Conservation (phyloP, 1,284 basidiomycete species). For the Apiotrichum laibachii region DNA sequence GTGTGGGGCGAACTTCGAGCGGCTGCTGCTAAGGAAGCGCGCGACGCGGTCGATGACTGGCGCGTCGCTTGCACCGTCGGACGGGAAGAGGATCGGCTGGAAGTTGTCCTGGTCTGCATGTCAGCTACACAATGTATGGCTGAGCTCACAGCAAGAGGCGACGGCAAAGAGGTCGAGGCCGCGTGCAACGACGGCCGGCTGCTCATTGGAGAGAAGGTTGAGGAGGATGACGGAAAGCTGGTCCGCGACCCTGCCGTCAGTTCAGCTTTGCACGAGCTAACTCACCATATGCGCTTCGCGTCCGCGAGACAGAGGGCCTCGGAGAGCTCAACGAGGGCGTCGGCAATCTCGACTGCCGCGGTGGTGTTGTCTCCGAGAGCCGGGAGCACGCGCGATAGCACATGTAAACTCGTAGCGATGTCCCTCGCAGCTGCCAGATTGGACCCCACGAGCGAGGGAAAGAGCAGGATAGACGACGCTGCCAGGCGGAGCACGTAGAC, state of each 20-base stretch:
- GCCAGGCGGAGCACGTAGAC: slow-evolving; percentile 20
- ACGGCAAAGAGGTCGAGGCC: slow-evolving; percentile 33
- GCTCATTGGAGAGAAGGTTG: slow-evolving; percentile 11
- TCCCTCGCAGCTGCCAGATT: not conserved
- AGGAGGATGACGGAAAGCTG: slow-evolving; percentile 33
- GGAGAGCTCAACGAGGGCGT: slow-evolving; percentile 20
- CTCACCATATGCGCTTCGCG: slow-evolving; percentile 30
- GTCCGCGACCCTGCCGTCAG: slow-evolving; percentile 26
- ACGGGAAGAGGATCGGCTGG: slow-evolving; percentile 21
- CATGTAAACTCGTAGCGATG: not conserved
- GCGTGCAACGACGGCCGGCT: slow-evolving; percentile 14
- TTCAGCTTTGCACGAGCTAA: not conserved
- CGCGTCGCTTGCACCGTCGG: slow-evolving; percentile 9
- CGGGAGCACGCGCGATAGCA: not conserved
- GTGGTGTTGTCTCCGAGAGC: not conserved
- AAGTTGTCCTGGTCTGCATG: slow-evolving; percentile 38
- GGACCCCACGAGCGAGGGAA: slow-evolving; percentile 15
- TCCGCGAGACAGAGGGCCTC: slow-evolving; percentile 29
- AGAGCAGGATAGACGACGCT: slow-evolving; percentile 23
- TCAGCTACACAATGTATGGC: slow-evolving; percentile 8
- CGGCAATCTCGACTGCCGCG: slow-evolving; percentile 21
- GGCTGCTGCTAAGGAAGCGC: slow-evolving; percentile 18
- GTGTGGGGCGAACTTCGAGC: not conserved
- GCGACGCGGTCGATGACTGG: slow-evolving; percentile 27
- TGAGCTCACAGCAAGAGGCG: slow-evolving; percentile 34